Percentiles rank a stretch among this genome's conserved stretches.
phyloP scores from a whole-genome alignment of 805 yeast genomes.

The Teunomyces funiuensis region DNA sequence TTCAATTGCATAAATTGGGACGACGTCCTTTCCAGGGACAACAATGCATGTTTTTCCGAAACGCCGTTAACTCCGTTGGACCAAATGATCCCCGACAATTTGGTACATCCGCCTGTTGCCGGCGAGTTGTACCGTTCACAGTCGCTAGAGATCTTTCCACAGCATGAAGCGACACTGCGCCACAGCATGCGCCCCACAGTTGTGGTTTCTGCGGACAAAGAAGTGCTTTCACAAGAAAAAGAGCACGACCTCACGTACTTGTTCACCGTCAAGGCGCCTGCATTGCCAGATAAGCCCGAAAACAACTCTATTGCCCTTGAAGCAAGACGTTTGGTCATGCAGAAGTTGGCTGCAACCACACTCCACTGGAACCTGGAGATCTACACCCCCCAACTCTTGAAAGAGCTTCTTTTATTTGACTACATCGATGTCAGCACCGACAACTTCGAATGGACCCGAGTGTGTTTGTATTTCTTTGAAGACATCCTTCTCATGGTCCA shows the following conservation, averaged over 20 bases:
- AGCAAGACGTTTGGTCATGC: conserved; percentile 2
- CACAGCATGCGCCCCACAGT: not conserved
- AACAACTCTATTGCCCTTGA: not conserved
- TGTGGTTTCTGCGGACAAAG: not conserved
- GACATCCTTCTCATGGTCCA: conserved; percentile 27
- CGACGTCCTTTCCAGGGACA: too few relatives aligned
- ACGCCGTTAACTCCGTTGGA: conserved; percentile 14
- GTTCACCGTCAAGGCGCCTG: conserved; percentile 22
- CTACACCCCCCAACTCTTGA: conserved; percentile 12
- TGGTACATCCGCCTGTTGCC: conserved; percentile 8
- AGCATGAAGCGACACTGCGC: not conserved
- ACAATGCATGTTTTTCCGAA: too few relatives aligned
- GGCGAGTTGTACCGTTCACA: not conserved
- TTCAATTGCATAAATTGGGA: conserved; percentile 2
- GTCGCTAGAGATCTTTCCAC: not conserved
- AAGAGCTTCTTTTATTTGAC: conserved; percentile 41
- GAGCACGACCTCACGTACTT: conserved; percentile 16
- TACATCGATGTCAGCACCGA: conserved; percentile 41
- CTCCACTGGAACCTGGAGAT: conserved; percentile 10
- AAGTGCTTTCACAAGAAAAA: not conserved
- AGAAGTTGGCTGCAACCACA: not conserved
- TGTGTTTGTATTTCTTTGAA: conserved; percentile 34
- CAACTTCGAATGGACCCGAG: conserved; percentile 42
- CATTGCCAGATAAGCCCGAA: conserved; percentile 9
- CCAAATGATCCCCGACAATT: conserved; percentile 14